Conservation (phyloP, 2,329 filamentous ascomycete species). For the Ascochyta rabiei region DNA sequence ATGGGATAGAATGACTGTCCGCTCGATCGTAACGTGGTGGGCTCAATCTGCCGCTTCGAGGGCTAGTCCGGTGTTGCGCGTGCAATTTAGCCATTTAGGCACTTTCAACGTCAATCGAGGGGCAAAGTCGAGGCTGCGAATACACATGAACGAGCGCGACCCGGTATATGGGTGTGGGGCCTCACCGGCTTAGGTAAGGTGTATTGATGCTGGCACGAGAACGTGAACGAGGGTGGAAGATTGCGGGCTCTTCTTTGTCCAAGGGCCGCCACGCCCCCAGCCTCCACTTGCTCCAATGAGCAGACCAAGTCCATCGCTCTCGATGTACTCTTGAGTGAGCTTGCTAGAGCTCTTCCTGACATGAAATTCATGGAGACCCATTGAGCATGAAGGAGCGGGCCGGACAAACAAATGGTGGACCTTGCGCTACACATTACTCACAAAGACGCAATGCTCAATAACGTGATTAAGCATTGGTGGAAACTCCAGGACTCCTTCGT, state of each 20-base stretch:
- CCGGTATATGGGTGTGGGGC: not conserved
- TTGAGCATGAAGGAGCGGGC: too few relatives aligned
- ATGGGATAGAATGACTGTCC: not conserved
- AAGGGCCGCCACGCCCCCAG: constrained; percentile 4
- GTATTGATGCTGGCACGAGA: not conserved
- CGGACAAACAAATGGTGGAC: not conserved
- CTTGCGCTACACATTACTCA: not conserved
- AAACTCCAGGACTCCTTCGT: not conserved
- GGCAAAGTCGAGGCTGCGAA: not conserved
- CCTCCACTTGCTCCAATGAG: not conserved
- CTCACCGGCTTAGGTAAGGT: not conserved
- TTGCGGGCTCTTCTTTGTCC: not conserved
- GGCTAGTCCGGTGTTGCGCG: not conserved
- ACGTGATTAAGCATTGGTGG: not conserved
- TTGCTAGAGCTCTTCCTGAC: too few relatives aligned
- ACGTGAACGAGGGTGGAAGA: not conserved
- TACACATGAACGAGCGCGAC: not conserved
- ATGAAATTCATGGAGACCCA: too few relatives aligned
- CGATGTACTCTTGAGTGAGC: too few relatives aligned
- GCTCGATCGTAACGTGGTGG: not conserved
- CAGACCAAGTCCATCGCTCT: not conserved
- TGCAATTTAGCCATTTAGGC: constrained; percentile 44
- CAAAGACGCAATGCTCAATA: not conserved
- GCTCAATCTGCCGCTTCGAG: not conserved
- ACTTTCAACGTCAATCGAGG: constrained; percentile 3